A percentile compares a stretch with the other conserved stretches of the same genome.
phyloP scores from a whole-genome alignment of 2,329 filamentous ascomycete species.

The Bipolaris gigantea region DNA sequence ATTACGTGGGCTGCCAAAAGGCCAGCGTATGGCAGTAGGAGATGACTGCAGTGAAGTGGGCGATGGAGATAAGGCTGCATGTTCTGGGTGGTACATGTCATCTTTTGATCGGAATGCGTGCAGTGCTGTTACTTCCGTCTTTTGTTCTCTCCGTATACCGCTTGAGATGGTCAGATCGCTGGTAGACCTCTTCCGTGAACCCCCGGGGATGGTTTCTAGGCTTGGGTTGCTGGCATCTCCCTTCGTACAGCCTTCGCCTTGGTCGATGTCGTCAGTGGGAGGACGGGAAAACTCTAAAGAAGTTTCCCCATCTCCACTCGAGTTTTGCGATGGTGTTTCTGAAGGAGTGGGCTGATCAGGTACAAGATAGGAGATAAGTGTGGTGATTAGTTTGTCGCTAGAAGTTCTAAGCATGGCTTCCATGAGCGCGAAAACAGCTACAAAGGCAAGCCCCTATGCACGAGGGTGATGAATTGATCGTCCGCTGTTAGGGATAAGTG shows the following conservation, averaged over 20 bases:
- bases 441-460: neutral
- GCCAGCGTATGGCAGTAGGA: constrained; percentile 3
- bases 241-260: neutral
- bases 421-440: neutral
- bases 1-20: constrained; percentile 15
- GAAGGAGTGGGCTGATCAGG: neutral
- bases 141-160: neutral
- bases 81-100: neutral
- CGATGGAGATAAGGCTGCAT: neutral
- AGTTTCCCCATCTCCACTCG: neutral
- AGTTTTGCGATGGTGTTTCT: neutral
- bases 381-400: constrained; percentile 6
- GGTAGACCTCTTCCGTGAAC: neutral
- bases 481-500: neutral
- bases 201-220: neutral
- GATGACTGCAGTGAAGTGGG: neutral
- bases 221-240: neutral
- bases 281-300: neutral
- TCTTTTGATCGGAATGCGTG: constrained; percentile 1
- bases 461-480: neutral
- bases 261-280: neutral
- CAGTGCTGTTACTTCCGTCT: neutral
- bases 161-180: constrained; percentile 2
- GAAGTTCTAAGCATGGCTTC: constrained; percentile 2
- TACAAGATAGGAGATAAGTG: constrained; percentile 7